Evolutionary conservation across 306 rosid genomes (phyloP), one percentile per base, ranked within the genome.

Genomic region (Albizia julibrissin): DNA sequence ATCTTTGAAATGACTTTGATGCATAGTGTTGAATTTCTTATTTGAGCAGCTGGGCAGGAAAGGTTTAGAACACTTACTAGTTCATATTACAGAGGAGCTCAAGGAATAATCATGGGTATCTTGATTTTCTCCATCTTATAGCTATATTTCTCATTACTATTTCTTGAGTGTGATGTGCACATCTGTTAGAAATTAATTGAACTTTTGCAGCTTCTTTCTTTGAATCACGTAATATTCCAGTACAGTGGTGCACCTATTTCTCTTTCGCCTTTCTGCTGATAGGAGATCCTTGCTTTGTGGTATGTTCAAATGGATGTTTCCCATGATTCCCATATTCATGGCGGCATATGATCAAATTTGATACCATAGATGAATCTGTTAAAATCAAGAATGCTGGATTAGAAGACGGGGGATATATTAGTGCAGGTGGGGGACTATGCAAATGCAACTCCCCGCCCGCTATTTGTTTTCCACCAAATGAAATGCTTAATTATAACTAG

Each of bases 1-100:
- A 74, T 86, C 68, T 80, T 61, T 46, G 39, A 58, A 64, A 68
- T 75, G 54, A 26, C 12, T 58, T 59, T 62, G 67, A 62, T 52
- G 42, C 39, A 54, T 74, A 54, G 69, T 77, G 69, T 52, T 47
- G 56, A 75, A 34, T 46, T 81, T 74, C 50, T 52, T 67, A 50
- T 8, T 81, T 15, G 11, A 80, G 84, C 89, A 94, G 98, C 98
- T 84, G 98, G 98, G 66, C 97, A 94, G 76, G 98, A 94, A 87
- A 89, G 94, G 80, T 94, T 94, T 79, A 87, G 98, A 82, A 94
- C 95, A 39, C 89, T 92, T 33, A 94, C 98, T 12, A 88, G 98
- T 82, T 94, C 98, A 58, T 94, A 94, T 68, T 94, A 94, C 83
- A 89, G 98, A 85, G 98, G 97, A 64, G 98, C 97, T 81, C 97